phyloP scores from a whole-genome alignment of 2,329 filamentous ascomycete species.

The Fusarium udum region DNA sequence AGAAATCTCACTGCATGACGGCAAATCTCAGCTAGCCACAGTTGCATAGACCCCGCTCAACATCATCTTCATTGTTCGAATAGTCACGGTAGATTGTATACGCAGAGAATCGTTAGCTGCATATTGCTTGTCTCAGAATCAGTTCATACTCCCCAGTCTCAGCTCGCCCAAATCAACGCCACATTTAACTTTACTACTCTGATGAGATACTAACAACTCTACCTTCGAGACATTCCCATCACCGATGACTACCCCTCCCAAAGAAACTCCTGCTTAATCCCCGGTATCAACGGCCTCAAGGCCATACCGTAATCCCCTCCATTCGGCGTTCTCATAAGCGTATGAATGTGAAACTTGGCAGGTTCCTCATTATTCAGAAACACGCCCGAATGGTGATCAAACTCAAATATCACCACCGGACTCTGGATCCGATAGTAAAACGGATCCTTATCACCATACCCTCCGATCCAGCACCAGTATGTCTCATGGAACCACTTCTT shows the following conservation, averaged over 20 bases:
- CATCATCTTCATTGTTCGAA: fast-evolving
- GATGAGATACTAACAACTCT: fast-evolving
- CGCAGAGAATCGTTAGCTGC: too few relatives aligned
- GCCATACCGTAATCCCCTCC: slow-evolving; percentile 78
- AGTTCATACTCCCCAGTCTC: neutral
- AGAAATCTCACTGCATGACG: neutral
- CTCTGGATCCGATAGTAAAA: slow-evolving; percentile 84
- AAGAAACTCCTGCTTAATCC: slow-evolving; percentile 40
- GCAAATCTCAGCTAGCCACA: neutral
- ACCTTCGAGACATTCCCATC: fast-evolving
- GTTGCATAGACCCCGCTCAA: neutral
- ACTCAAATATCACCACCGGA: slow-evolving; percentile 78
- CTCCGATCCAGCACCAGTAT: slow-evolving; percentile 83
- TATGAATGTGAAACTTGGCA: slow-evolving; percentile 83
- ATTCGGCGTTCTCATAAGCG: slow-evolving; percentile 76
- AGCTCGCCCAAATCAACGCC: too few relatives aligned
- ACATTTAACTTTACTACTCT: fast-evolving
- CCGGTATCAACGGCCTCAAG: slow-evolving; percentile 51
- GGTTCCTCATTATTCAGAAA: slow-evolving; percentile 79
- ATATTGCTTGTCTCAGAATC: fast-evolving
- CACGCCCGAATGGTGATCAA: slow-evolving; percentile 83
- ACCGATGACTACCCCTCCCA: slow-evolving; percentile 24
- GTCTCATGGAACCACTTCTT: slow-evolving; percentile 71
- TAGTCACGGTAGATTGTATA: too few relatives aligned
- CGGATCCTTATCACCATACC: slow-evolving; percentile 70